These are phyloP conservation scores for Diaporthe nobilis DNA, from an alignment of 2,329 filamentous ascomycete genomes.

Conservation along the genomic window DNA sequence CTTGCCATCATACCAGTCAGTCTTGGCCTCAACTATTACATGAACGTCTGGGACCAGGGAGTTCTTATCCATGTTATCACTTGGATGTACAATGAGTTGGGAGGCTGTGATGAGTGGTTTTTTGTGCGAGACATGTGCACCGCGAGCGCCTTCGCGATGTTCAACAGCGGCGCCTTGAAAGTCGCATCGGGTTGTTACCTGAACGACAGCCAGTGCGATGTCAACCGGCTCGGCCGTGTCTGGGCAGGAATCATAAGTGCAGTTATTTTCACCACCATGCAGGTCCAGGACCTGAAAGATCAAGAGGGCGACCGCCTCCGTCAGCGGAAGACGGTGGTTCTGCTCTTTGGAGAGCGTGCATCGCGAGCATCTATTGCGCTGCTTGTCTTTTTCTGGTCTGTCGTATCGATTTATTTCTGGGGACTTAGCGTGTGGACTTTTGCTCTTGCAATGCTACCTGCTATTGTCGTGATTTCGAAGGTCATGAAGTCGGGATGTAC, in stretches of 20 bases:
- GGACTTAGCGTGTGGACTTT: too few species aligned
- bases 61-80: constrained; percentile 49
- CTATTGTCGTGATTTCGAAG: too few species aligned
- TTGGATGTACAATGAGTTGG: constrained; percentile 58
- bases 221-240: not conserved
- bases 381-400: too few species aligned
- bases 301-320: constrained; percentile 42
- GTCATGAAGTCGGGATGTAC: too few species aligned
- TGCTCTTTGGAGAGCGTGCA: not conserved
- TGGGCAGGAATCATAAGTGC: constrained; percentile 42
- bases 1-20: not conserved
- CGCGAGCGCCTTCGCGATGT: not conserved
- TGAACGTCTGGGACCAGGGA: not conserved
- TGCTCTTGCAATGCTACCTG: too few species aligned
- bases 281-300: constrained; percentile 45
- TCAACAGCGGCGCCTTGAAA: not conserved
- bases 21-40: too few species aligned
- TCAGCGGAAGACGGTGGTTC: constrained; percentile 36
- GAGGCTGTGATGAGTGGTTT: not conserved
- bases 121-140: too few species aligned
- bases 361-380: not conserved
- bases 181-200: not conserved
- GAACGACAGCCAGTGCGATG: not conserved
- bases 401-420: too few species aligned
- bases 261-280: constrained; percentile 45